Evolutionary conservation across 2,329 filamentous ascomycete species (phyloP).

Genomic region (Pyrenochaeta sp.): DNA sequence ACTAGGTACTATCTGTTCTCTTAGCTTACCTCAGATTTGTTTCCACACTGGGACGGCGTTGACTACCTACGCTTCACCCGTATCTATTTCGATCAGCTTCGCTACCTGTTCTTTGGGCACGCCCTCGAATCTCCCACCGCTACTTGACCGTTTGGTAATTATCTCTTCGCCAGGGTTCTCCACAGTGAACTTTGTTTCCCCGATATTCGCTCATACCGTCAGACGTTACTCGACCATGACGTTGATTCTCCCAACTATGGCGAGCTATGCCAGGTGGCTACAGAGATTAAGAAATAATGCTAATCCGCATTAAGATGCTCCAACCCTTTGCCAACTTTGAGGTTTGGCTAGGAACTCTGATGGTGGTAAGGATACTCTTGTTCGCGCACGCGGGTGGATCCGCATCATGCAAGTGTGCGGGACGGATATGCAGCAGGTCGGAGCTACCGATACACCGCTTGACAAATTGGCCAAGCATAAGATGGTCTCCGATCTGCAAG

Average conservation of each 20-base stretch:
- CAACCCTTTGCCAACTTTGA: conserved; percentile 82
- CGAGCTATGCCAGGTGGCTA: conserved; percentile 62
- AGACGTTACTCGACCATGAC: conserved; percentile 57
- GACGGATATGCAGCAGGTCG: conserved; percentile 72
- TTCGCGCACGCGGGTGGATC: conserved; percentile 71
- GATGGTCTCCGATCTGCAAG: conserved; percentile 67
- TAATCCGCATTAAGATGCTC: conserved; percentile 71
- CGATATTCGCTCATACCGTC: conserved; percentile 71
- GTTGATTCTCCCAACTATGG: conserved; percentile 67
- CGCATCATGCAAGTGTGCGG: conserved; percentile 73
- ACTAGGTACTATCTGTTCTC: background rate
- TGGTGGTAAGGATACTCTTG: conserved; percentile 69
- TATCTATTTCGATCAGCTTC: conserved; percentile 59
- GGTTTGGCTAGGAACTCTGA: conserved; percentile 68
- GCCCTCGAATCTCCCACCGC: conserved; percentile 52
- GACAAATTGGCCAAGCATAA: conserved; percentile 61
- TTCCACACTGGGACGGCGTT: conserved; percentile 40
- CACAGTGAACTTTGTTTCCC: conserved; percentile 79
- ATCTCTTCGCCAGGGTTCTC: conserved; percentile 71
- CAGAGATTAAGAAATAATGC: conserved; percentile 63
- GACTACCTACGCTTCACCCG: conserved; percentile 44
- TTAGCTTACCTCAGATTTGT: background rate
- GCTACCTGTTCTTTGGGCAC: conserved; percentile 64
- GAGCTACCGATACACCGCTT: conserved; percentile 68
- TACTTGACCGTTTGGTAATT: conserved; percentile 67